Evolutionary conservation across 1,284 basidiomycete genomes (phyloP).

Genomic region (Ustilago esculenta): DNA sequence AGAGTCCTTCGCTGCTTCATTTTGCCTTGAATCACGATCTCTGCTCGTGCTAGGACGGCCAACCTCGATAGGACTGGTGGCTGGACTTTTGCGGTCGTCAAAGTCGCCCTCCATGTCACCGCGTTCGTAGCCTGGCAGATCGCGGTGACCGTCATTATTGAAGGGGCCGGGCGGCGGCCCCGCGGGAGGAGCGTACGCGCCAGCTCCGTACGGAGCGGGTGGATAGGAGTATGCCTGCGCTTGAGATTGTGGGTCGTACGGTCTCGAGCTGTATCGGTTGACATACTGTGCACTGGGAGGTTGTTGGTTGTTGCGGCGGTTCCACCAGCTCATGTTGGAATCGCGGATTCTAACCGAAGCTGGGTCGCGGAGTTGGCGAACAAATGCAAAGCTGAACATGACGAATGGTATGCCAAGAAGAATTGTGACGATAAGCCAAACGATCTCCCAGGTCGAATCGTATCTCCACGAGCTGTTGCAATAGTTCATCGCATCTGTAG

Average conservation of each 20-base stretch:
- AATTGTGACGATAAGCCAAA: slow-evolving; percentile 52
- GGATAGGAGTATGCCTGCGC: slow-evolving; percentile 40
- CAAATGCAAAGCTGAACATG: slow-evolving; percentile 56
- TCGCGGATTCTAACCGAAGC: slow-evolving; percentile 33
- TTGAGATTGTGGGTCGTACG: slow-evolving; percentile 47
- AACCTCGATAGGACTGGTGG: slow-evolving; percentile 17
- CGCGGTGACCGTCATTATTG: slow-evolving; percentile 15
- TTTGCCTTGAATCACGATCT: slow-evolving; percentile 30
- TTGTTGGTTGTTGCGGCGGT: slow-evolving; percentile 25
- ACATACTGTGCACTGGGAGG: slow-evolving; percentile 39
- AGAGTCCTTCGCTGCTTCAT: slow-evolving; percentile 40
- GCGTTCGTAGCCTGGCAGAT: slow-evolving; percentile 40
- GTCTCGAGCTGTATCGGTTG: slow-evolving; percentile 14
- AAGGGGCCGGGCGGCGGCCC: slow-evolving; percentile 25
- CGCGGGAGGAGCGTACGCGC: slow-evolving; percentile 25
- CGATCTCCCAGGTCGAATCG: slow-evolving; percentile 47
- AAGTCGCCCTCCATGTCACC: slow-evolving; percentile 39
- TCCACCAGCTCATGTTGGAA: slow-evolving; percentile 28
- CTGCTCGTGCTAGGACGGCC: slow-evolving; percentile 29
- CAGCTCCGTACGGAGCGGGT: slow-evolving; percentile 34
- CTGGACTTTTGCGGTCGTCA: slow-evolving; percentile 43
- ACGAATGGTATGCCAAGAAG: slow-evolving; percentile 53
- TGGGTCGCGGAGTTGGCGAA: slow-evolving; percentile 51
- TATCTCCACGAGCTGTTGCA: slow-evolving; percentile 46
- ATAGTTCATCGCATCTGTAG: slow-evolving; percentile 39